Evolutionary conservation across 768 basidiomycete genomes (phyloP).

Genomic region (Pisolithus sp.): DNA sequence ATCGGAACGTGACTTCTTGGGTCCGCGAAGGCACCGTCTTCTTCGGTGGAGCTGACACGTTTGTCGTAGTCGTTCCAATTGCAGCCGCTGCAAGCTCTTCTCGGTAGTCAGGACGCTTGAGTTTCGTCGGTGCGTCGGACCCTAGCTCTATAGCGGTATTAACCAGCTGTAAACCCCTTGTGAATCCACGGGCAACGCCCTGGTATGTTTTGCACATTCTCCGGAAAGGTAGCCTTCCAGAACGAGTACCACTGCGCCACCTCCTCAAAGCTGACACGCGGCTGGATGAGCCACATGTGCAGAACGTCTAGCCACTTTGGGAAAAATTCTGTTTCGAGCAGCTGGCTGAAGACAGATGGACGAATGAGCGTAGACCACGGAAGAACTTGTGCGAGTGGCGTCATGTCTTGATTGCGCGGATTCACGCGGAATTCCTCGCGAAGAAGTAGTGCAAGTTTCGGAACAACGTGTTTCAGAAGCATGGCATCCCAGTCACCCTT

Average conservation of each 20-base stretch:
- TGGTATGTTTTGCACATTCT: slow-evolving; percentile 55
- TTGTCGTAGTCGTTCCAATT: slow-evolving; percentile 19
- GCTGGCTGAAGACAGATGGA: slow-evolving; percentile 68
- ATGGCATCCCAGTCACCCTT: slow-evolving; percentile 84
- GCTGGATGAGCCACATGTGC: slow-evolving; percentile 90
- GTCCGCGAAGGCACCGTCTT: slow-evolving; percentile 42
- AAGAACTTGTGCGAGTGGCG: slow-evolving; percentile 67
- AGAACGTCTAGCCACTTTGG: slow-evolving; percentile 94
- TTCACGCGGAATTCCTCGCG: slow-evolving; percentile 87
- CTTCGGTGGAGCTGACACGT: slow-evolving; percentile 24
- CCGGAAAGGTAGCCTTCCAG: slow-evolving; percentile 80
- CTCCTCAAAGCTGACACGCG: slow-evolving; percentile 82
- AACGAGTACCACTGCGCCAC: slow-evolving; percentile 89
- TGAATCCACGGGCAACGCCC: slow-evolving; percentile 78
- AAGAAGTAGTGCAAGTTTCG: slow-evolving; percentile 77
- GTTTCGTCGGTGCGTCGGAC: slow-evolving; percentile 58
- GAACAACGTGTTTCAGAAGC: slow-evolving; percentile 85
- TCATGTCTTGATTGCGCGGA: slow-evolving; percentile 85
- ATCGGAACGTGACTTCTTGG: slow-evolving; percentile 86
- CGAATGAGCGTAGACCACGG: slow-evolving; percentile 73
- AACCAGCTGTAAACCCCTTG: slow-evolving; percentile 87
- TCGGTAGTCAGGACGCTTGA: slow-evolving; percentile 62
- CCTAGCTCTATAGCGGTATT: slow-evolving; percentile 88
- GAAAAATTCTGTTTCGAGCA: slow-evolving; percentile 91
- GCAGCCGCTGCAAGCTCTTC: slow-evolving; percentile 35